Evolutionary conservation across 1,139 yeast genomes (phyloP), one percentile per base, ranked within the genome.

Genomic region (Debaryomycetaceae sp.): DNA sequence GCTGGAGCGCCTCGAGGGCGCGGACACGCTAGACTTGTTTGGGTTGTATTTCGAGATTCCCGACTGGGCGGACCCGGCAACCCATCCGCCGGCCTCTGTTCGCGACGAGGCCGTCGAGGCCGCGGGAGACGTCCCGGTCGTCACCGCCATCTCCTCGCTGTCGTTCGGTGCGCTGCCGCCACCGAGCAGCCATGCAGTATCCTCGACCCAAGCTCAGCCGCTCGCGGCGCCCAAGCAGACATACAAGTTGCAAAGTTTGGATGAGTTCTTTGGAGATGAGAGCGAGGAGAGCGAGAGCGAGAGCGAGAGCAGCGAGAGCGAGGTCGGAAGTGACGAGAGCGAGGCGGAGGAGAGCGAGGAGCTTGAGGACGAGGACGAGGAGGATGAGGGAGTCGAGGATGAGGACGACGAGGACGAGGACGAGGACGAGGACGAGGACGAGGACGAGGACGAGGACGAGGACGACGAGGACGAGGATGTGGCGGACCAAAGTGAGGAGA

Each of bases 181-280:
- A 4, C 26, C 41, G 5, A 33, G 52, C 4, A 39, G 37, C 4
- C 56, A 49, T 39, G 51, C 62, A 0, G 43, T 56, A 11, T 51
- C 65, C 3, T 53, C 63, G 1, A 43, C 41, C 16, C 50, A 44
- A 9, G 45, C 42, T 27, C 44, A 40, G 4, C 28, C 24, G 18
- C 28, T 12, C 22, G 26, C 16, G 19, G n/a, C 29, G 6, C 39
- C 48, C 3, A 53, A 48, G 31, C 49, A 74, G 54, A 44, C 69
- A 1, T 61, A 78, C 47, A 74, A 72, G 41, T 60, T 83, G 30
- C 95, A 83, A 54, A 84, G 86, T 37, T 60, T 88, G 41, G 96
- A 88, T 47, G 96, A 88, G 38, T 86, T 86, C 51, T 82, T 88
- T 47, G 84, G 83, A 1, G 46, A 45, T 13, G 81, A 76, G 30